Evolutionary conservation across 163 green algal species (phyloP).

Genomic region (Smithsoniella earleae): DNA sequence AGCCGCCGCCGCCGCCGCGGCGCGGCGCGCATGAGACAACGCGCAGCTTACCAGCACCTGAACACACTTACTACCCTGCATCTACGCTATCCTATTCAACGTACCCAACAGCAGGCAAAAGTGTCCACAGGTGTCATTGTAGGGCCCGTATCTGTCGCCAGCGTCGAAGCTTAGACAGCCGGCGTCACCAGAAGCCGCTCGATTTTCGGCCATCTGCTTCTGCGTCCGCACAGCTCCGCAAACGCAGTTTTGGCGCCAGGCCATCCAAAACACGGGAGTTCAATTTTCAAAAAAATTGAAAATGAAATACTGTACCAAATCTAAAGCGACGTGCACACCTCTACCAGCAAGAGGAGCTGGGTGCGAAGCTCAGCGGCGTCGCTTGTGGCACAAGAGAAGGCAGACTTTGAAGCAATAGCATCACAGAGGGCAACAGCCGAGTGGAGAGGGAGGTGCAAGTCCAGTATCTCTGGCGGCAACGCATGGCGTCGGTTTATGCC

Average conservation of each 20-base stretch:
- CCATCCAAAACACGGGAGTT: not conserved
- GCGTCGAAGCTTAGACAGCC: not conserved
- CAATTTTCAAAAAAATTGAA: not conserved
- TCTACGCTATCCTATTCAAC: too few species aligned
- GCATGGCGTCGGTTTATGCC: too few species aligned
- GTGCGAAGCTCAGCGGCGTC: not conserved
- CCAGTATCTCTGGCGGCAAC: too few species aligned
- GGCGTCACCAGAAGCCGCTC: not conserved
- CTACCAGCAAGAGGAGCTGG: not conserved
- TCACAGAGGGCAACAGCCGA: too few species aligned
- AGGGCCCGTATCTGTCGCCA: conserved; percentile 21
- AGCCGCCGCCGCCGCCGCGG: not conserved
- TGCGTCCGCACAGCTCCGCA: not conserved
- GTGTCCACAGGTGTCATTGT: too few species aligned
- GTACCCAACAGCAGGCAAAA: too few species aligned
- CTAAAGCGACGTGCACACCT: not conserved
- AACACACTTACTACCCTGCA: too few species aligned
- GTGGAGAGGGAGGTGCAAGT: too few species aligned
- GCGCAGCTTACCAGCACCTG: not conserved
- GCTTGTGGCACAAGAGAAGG: too few species aligned
- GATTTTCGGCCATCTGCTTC: not conserved
- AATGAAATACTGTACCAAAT: not conserved
- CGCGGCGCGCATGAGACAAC: not conserved
- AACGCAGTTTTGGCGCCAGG: too few species aligned
- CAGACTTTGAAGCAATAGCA: too few species aligned